Percentiles rank a stretch among this genome's conserved stretches.
phyloP scores from a whole-genome alignment of 768 basidiomycete species.

The Saitozyma sp. region DNA sequence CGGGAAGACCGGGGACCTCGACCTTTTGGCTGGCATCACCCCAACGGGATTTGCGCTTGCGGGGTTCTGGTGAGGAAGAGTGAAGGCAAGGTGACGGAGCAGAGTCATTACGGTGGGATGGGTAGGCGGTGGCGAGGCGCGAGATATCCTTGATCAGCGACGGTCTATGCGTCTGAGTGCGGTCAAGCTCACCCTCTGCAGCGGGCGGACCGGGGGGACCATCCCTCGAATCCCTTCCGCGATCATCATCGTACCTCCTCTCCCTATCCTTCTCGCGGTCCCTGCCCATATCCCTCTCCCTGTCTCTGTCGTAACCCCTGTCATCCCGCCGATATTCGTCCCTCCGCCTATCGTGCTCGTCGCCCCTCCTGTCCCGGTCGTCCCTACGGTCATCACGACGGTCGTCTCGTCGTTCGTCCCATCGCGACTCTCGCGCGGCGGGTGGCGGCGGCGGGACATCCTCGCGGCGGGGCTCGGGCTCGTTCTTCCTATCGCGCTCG shows the following conservation, averaged over 20 bases:
- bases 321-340: conserved; percentile 18
- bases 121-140: background rate
- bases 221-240: conserved; percentile 12
- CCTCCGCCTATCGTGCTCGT: conserved; percentile 1
- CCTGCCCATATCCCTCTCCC: conserved; percentile 18
- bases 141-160: too few species aligned
- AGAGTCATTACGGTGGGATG: background rate
- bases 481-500: conserved; percentile 63
- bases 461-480: background rate
- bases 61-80: conserved; percentile 69
- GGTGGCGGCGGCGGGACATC: conserved; percentile 2
- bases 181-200: conserved; percentile 67
- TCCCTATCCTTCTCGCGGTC: conserved; percentile 21
- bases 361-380: conserved; percentile 2
- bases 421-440: conserved; percentile 2
- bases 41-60: conserved; percentile 96
- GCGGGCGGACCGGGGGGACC: conserved; percentile 59
- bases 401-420: conserved; percentile 11
- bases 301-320: conserved; percentile 19
- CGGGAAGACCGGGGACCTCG: conserved; percentile 85
- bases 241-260: conserved; percentile 22
- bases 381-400: conserved; percentile 8
- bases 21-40: conserved; percentile 79
- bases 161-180: too few species aligned
- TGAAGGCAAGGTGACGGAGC: conserved; percentile 45